Evolutionary conservation across 139 green algal genomes (phyloP).

Genomic region (Edaphochlamys debaryana): DNA sequence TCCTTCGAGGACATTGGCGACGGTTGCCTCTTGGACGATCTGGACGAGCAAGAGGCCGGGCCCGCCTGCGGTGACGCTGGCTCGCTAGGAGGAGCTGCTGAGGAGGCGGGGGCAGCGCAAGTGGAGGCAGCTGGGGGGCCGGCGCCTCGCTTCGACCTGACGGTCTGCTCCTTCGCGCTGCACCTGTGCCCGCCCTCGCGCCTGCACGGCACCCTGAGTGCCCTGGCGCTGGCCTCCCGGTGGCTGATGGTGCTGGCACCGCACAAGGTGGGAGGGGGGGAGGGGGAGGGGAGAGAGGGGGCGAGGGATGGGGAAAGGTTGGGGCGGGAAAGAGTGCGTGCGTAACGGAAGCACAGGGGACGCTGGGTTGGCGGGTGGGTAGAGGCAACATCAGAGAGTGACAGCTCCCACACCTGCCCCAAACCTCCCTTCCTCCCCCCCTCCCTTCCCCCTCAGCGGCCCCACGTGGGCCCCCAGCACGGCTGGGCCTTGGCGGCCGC

Average conservation of each 20-base stretch:
- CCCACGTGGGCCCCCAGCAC: too few species aligned
- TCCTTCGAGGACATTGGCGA: constrained; percentile 34
- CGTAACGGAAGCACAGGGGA: neutral
- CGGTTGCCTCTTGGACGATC: constrained; percentile 1
- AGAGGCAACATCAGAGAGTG: too few species aligned
- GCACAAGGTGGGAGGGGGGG: constrained; percentile 5
- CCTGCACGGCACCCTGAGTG: neutral
- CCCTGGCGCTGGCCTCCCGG: neutral
- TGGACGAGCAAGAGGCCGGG: too few species aligned
- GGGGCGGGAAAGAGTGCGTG: neutral
- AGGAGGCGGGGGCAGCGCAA: neutral
- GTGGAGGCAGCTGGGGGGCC: neutral
- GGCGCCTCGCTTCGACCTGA: constrained; percentile 1
- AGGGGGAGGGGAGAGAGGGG: too few species aligned
- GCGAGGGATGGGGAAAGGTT: neutral
- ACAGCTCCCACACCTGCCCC: neutral
- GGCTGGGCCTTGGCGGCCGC: too few species aligned
- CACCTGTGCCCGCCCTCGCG: constrained; percentile 18
- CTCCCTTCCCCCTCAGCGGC: neutral
- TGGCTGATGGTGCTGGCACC: constrained; percentile 35
- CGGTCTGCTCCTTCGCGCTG: constrained; percentile 36
- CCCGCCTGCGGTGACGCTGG: too few species aligned
- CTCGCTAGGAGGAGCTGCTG: too few species aligned
- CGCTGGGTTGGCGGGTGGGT: too few species aligned
- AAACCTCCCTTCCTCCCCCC: neutral